Evolutionary conservation across 306 rosid species (phyloP).

Genomic region (Gastrolobium bilobum): DNA sequence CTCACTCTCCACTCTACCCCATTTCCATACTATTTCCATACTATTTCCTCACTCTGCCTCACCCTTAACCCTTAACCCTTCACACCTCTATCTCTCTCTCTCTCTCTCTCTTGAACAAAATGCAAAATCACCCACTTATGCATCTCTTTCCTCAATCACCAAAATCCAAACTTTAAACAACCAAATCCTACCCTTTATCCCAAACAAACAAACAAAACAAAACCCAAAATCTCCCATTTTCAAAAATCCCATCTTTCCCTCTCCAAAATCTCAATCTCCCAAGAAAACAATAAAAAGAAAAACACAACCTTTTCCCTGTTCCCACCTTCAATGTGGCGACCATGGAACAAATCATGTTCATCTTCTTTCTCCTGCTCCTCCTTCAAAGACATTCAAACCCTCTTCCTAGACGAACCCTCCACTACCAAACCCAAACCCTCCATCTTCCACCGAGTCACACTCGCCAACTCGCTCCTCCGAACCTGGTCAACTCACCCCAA

Average conservation of each 20-base stretch:
- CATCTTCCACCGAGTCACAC: constrained; percentile 84
- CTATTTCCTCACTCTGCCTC: constrained; percentile 12
- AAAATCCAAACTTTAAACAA: constrained; percentile 62
- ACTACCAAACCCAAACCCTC: constrained; percentile 54
- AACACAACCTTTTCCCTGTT: constrained; percentile 16
- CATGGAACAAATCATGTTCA: constrained; percentile 80
- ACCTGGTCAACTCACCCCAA: constrained; percentile 53
- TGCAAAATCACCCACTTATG: constrained; percentile 44
- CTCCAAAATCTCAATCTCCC: not conserved
- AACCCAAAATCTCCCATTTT: constrained; percentile 20
- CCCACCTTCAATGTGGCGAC: constrained; percentile 82
- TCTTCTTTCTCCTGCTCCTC: constrained; percentile 83
- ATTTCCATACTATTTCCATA: not conserved
- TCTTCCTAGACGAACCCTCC: constrained; percentile 69
- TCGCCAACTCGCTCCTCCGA: constrained; percentile 67
- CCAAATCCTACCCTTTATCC: constrained; percentile 33
- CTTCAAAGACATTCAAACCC: constrained; percentile 83
- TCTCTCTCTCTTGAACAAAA: constrained; percentile 34
- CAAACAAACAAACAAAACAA: constrained; percentile 33
- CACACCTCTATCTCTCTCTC: not conserved
- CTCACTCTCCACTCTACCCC: constrained; percentile 32
- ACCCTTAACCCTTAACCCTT: not conserved
- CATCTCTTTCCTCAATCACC: constrained; percentile 55
- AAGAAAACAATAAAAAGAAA: not conserved
- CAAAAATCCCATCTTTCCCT: constrained; percentile 1